Evolutionary conservation across 2,329 filamentous ascomycete genomes (phyloP).

Genomic region (Fusarium compactum): DNA sequence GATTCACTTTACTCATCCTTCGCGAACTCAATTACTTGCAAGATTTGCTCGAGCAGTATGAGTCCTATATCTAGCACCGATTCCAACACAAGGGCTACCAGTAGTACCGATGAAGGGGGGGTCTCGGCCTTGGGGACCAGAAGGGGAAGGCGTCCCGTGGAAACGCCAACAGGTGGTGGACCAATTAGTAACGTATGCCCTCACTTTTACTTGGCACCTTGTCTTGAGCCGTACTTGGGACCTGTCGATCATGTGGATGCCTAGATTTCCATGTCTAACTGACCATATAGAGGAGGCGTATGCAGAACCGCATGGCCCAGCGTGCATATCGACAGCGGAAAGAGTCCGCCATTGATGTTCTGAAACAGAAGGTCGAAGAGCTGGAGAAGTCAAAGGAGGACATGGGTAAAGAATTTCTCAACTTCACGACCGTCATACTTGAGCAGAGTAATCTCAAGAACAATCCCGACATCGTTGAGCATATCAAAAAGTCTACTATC

Average conservation of each 20-base stretch:
- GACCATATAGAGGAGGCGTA: background rate
- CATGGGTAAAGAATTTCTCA: conserved; percentile 2
- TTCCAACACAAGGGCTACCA: background rate
- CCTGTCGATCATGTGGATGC: accelerated
- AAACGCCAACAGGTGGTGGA: background rate
- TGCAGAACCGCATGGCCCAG: conserved; percentile 22
- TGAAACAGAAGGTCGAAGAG: conserved; percentile 8
- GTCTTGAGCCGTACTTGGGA: background rate
- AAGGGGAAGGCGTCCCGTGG: conserved; percentile 5
- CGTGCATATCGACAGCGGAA: conserved; percentile 22
- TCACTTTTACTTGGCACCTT: background rate
- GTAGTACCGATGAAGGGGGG: background rate
- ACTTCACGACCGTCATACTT: conserved; percentile 3
- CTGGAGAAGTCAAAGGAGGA: background rate
- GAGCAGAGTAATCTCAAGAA: background rate
- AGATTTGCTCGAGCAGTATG: background rate
- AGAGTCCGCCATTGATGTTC: conserved; percentile 10
- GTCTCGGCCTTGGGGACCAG: background rate
- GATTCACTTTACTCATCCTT: background rate
- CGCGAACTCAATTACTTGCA: background rate
- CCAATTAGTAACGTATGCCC: conserved; percentile 5
- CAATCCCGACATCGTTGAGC: conserved; percentile 4
- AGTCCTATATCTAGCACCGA: background rate
- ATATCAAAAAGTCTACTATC: conserved; percentile 7
- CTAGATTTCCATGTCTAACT: background rate